Base-by-base conservation (phyloP, 345 rosid genomes). In the Cardiospermum halicacabum region DNA sequence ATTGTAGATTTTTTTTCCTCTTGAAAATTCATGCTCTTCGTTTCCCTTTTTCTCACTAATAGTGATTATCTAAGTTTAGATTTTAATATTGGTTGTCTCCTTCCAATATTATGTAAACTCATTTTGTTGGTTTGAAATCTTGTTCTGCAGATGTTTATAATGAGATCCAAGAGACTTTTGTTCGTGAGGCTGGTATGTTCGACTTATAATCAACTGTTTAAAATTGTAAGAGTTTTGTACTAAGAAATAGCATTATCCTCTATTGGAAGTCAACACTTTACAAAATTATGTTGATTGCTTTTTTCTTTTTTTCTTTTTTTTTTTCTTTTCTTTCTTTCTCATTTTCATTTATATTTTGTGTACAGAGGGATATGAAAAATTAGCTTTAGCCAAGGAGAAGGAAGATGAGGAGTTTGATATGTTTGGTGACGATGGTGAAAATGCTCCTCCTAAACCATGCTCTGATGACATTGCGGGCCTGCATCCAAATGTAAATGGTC, bases 181-280 rank as follows among this genome's bases (percentile, higher is more conserved):
- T 65, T 69, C 84, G 96, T 10, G 97, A 87, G 80, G 99, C 96
- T 87, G 97, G 97, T 88, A 66, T 37, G 92, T 73, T 9, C 72
- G 30, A 55, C 60, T 42, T 31, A 11, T 21, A 36, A 50, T 2
- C 62, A 56, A 34, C 50, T 57, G n/a, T 51, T n/a, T n/a, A n/a
- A n/a, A n/a, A n/a, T n/a, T n/a, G n/a, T n/a, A n/a, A n/a, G n/a
- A n/a, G n/a, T n/a, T n/a, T n/a, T n/a, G n/a, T n/a, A n/a, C n/a
- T n/a, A n/a, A n/a, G n/a, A n/a, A n/a, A n/a, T n/a, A n/a, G n/a
- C n/a, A n/a, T n/a, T n/a, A n/a, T 7, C 24, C 25, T 57, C 31
- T 37, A 10, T 56, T 31, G 49, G 58, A 55, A 56, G n/a, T 28
- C 55, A n/a, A n/a, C n/a, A n/a, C n/a, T n/a, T n/a, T n/a, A n/a